Evolutionary conservation across 495 filamentous ascomycete genomes (phyloP), one percentile per base, ranked within the genome.

Genomic region (Xylaria castorea): DNA sequence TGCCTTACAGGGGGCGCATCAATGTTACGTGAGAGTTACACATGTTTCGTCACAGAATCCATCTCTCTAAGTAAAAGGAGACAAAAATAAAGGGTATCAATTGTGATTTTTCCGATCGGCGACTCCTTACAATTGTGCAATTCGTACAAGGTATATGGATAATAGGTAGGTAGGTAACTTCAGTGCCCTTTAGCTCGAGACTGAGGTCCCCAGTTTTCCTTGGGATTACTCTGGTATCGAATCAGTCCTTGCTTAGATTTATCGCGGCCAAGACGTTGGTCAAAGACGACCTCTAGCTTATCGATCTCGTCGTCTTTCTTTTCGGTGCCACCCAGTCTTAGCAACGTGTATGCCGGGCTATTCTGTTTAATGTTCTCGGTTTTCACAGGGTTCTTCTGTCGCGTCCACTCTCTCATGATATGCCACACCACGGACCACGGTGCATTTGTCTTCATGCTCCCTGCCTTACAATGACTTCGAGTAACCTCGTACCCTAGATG

Each of bases 121-220:
- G 20, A 71, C 44, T 51, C 48, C 53, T 30, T 40, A 50, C 55
- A n/a, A 61, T 60, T 48, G 57, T 38, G 20, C 30, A 50, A 70
- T 34, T 64, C 36, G 40, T 55, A 64, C 68, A 69, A 46, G n/a
- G 60, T 53, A 51, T 48, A 51, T 25, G 0, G 4, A 30, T 60
- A 57, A n/a, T 25, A 61, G 14, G 42, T 2, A 25, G 32, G 32
- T 50, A 46, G 4, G 8, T 12, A 7, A 11, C 20, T 36, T 80
- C 64, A 80, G 9, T 79, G 79, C 44, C 83, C 87, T 71, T 87
- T 92, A 14, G 95, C 95, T 61, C 89, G 87, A 75, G 85, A 91
- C 90, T 97, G 90, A 0, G 96, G 96, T 0, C 96, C 96, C 96
- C 96, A 99, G 77, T 98, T 95, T 57, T 92, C 90, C 46, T 90